Evolutionary conservation across 805 yeast species (phyloP).

Genomic region (Tetrapisispora fleetii): DNA sequence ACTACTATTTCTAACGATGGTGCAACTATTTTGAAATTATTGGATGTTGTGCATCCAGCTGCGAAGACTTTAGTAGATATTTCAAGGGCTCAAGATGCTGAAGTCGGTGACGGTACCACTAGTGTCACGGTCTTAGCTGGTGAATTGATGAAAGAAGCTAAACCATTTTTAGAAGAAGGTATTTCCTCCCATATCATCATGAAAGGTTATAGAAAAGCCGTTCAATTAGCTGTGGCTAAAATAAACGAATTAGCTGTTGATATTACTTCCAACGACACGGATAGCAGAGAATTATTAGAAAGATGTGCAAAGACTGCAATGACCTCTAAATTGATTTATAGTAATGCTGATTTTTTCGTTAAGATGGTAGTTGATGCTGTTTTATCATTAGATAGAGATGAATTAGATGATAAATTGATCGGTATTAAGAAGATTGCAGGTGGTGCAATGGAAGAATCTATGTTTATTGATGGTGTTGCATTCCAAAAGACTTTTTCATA

Average conservation of each 20-base stretch:
- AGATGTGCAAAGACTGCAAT: slow-evolving; percentile 95
- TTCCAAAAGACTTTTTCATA: slow-evolving; percentile 95
- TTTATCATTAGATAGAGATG: slow-evolving; percentile 70
- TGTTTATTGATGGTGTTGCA: slow-evolving; percentile 88
- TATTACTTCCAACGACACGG: slow-evolving; percentile 39
- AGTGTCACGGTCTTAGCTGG: slow-evolving; percentile 92
- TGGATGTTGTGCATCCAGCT: slow-evolving; percentile 97
- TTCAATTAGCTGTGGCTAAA: slow-evolving; percentile 61
- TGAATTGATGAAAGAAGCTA: slow-evolving; percentile 85
- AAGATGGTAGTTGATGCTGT: slow-evolving; percentile 97
- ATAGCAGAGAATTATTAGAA: slow-evolving; percentile 68
- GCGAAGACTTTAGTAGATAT: slow-evolving; percentile 92
- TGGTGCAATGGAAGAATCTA: slow-evolving; percentile 90
- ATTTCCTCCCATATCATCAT: slow-evolving; percentile 82
- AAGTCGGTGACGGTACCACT: slow-evolving; percentile 98
- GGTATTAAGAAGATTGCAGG: slow-evolving; percentile 95
- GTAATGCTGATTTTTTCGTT: slow-evolving; percentile 81
- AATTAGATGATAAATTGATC: slow-evolving; percentile 78
- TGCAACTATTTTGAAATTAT: slow-evolving; percentile 83
- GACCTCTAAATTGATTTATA: slow-evolving; percentile 87
- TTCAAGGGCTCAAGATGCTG: slow-evolving; percentile 93
- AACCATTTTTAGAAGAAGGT: slow-evolving; percentile 89
- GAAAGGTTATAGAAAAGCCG: slow-evolving; percentile 81
- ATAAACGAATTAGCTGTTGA: slow-evolving; percentile 69
- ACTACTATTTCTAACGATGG: slow-evolving; percentile 98